phyloP scores from a whole-genome alignment of 2,329 filamentous ascomycete species.

The Neopestalotiopsis sp. region DNA sequence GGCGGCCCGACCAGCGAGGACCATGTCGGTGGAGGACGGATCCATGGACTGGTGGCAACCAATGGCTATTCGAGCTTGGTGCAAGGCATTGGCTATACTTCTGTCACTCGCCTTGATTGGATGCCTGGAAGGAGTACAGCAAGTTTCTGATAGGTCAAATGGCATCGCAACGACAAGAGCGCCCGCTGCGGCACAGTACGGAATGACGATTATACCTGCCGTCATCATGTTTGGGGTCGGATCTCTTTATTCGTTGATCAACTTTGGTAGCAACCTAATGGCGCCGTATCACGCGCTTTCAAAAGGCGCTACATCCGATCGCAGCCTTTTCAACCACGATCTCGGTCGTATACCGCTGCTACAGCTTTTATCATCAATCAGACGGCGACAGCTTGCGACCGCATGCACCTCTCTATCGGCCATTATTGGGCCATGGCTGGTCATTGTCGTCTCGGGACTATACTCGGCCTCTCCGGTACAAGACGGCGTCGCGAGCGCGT shows the following conservation, averaged over 20 bases:
- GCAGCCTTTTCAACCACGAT: slow-evolving; percentile 10
- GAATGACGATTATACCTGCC: not conserved
- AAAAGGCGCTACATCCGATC: not conserved
- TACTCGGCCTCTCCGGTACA: not conserved
- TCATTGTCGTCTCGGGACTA: slow-evolving; percentile 14
- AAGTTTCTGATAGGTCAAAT: not conserved
- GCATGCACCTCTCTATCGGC: not conserved
- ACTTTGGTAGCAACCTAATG: slow-evolving; percentile 7
- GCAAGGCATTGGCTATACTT: not conserved
- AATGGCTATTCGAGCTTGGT: not conserved
- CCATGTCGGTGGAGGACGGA: not conserved
- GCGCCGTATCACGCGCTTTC: slow-evolving; percentile 12
- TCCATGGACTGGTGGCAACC: slow-evolving; percentile 14
- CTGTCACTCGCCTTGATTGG: slow-evolving; percentile 9
- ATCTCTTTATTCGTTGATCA: slow-evolving; percentile 7
- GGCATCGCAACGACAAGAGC: not conserved
- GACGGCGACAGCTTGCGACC: not conserved
- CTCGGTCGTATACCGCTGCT: slow-evolving; percentile 13
- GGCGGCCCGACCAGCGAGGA: not conserved
- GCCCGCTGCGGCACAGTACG: not conserved
- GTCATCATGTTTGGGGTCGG: slow-evolving; percentile 1
- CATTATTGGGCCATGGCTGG: slow-evolving; percentile 1
- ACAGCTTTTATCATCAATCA: not conserved
- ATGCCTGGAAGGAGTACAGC: slow-evolving; percentile 13
- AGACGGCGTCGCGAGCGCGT: not conserved